These are phyloP conservation scores for Lactarius hatsudake DNA, from an alignment of 768 basidiomycete genomes.

Conservation along the genomic window DNA sequence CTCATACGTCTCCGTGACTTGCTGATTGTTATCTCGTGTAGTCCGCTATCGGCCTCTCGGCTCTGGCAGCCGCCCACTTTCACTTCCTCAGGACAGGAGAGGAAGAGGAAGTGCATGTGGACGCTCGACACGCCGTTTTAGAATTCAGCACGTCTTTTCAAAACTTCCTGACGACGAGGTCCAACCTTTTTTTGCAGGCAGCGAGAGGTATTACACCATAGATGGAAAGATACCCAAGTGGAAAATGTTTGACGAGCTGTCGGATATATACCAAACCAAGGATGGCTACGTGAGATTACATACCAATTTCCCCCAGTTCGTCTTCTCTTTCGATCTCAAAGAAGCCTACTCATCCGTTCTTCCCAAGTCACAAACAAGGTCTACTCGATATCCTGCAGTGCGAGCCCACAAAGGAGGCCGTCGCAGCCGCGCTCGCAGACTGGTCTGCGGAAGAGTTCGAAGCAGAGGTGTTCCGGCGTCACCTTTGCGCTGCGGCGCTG, in stretches of 20 bases:
- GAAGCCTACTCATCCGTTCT: not conserved
- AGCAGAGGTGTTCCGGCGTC: constrained; percentile 14
- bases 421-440: constrained; percentile 16
- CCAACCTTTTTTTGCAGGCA: constrained; percentile 36
- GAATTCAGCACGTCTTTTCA: constrained; percentile 45
- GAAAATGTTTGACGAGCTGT: constrained; percentile 46
- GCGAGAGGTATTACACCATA: constrained; percentile 50
- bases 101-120: constrained; percentile 48
- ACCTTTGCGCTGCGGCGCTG: constrained; percentile 30
- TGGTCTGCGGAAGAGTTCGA: constrained; percentile 27
- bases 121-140: constrained; percentile 55
- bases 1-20: too few relatives aligned
- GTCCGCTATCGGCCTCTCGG: constrained; percentile 51
- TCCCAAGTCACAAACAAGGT: constrained; percentile 26
- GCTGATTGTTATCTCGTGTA: too few relatives aligned
- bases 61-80: constrained; percentile 51
- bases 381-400: constrained; percentile 26
- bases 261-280: constrained; percentile 54
- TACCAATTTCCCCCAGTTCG: constrained; percentile 64
- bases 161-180: not conserved
- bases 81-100: constrained; percentile 46
- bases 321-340: constrained; percentile 6
- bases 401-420: constrained; percentile 17
- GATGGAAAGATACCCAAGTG: constrained; percentile 37
- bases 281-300: constrained; percentile 55